Evolutionary conservation across 495 filamentous ascomycete species (phyloP), one percentile per base, ranked within the genome.

Genomic region (Daldinia bambusicola): DNA sequence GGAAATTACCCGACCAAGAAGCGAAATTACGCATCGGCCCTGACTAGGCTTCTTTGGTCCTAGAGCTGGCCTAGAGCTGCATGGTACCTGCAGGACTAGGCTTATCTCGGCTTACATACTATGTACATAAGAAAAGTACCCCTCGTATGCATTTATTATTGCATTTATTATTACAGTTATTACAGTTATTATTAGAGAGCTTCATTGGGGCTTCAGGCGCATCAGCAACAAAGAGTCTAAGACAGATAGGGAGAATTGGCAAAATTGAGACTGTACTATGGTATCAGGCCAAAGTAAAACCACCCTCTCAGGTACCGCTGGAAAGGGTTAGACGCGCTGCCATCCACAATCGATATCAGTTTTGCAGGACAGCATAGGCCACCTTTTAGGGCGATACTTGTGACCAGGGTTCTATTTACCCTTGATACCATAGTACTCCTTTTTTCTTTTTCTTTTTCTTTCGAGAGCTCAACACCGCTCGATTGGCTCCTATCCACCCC

Each of bases 1-100:
- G 75, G 75, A 77, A 75, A 77, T 77, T 75, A 52, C 67, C 61
- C 66, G 67, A 65, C 40, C 41, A 32, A 37, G 43, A 75, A 75
- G 73, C 73, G 75, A 75, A 74, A 77, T 77, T 74, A 58, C 61
- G 45, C 38, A 26, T 63, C 55, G 65, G 34, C 52, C 65, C 64
- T 63, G 69, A 57, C 71, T 68, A 74, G 32, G 59, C 70, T 66
- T 73, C 62, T 69, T 66, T 16, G 4, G 56, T 66, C 16, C 32
- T 69, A 61, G 45, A 43, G 41, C 60, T 22, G 64, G 56, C 55
- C 45, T 22, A 32, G 20, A 53, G 12, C 38, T 30, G 30, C 55
- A 59, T 32, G 4, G 26, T 30, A 58, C 51, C 53, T 52, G n/a
- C 61, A 60, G 43, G 20, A 30, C 63, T 66, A 61, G 48, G 36